A percentile compares a stretch with the other conserved stretches of the same genome.
These are phyloP conservation scores for Neurospora sp. DNA, from an alignment of 495 filamentous ascomycete species.

Conservation along the genomic window DNA sequence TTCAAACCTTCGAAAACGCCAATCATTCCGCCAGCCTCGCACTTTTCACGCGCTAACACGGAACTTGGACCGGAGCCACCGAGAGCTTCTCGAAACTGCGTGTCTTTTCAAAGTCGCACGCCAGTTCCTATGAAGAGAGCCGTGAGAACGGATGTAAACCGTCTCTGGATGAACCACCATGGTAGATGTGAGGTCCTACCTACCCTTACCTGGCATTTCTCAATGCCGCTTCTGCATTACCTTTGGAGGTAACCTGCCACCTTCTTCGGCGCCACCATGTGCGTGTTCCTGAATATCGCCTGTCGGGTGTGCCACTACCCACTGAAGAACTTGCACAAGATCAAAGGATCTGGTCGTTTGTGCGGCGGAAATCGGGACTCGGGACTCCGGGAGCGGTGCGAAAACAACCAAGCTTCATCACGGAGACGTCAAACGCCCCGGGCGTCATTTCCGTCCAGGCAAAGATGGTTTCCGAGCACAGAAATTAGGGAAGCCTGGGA, in stretches of 20 bases:
- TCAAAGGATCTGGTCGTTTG: neutral
- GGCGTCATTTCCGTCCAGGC: neutral
- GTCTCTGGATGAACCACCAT: no score
- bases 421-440: neutral
- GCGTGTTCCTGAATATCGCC: conserved; percentile 19
- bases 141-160: neutral
- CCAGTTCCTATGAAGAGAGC: neutral
- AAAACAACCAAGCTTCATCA: neutral
- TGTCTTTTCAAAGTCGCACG: neutral
- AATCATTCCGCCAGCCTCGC: conserved; percentile 3
- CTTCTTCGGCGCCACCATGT: neutral
- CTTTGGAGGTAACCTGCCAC: neutral
- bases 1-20: conserved; percentile 23
- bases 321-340: neutral
- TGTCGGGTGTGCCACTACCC: neutral
- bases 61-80: neutral
- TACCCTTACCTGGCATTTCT: neutral
- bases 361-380: neutral
- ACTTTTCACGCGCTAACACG: neutral
- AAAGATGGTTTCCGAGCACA: neutral
- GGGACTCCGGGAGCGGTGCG: neutral
- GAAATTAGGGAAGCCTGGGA: neutral
- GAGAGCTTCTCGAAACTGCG: neutral
- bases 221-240: conserved; percentile 21
- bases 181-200: neutral